Evolutionary conservation across 2,329 filamentous ascomycete genomes (phyloP), one percentile per base, ranked within the genome.

Genomic region (Dryadomyces quercivorus): DNA sequence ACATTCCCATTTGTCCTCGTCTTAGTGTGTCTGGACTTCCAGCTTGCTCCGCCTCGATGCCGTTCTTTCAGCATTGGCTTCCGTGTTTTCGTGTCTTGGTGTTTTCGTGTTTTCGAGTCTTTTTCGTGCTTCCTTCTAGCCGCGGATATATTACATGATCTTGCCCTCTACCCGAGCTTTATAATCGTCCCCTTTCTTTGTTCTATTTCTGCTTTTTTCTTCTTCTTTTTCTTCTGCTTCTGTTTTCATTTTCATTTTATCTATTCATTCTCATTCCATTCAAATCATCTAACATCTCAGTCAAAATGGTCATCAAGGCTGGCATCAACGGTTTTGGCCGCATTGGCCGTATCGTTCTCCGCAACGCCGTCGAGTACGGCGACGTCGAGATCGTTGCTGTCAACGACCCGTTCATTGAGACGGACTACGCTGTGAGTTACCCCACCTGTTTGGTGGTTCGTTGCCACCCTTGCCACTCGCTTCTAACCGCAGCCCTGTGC

Each of bases 271-370:
- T 42, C 38, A 38, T 34, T 31, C 47, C 15, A n/a, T n/a, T n/a
- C n/a, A n/a, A n/a, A n/a, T 44, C 22, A 42, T 46, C 40, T n/a
- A 31, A 31, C 26, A 31, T 31, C 26, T 31, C 26, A 58, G 66
- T 62, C 65, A 77, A 66, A 61, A 80, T 79, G 74, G 67, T 70
- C 70, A 72, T 78, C 71, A 82, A 94, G 84, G 88, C 94, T 72
- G 90, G 90, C 74, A 96, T 95, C 86, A 97, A 96, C 86, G 92
- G 93, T 75, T 98, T 98, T 81, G 93, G 93, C 79, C 91, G 93
- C 76, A 98, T 98, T 76, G 93, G 93, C 70, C 88, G 93, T 74
- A 96, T 98, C 74, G 85, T 97, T 80, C 93, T 97, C 87, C 89
- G 92, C 79, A 97, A 96, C 80, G 88, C 92, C 68, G 72, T 94